These are phyloP conservation scores for Raddia guianensis DNA, from an alignment of 176 grass and related monocot genomes.

Conservation along the genomic window DNA sequence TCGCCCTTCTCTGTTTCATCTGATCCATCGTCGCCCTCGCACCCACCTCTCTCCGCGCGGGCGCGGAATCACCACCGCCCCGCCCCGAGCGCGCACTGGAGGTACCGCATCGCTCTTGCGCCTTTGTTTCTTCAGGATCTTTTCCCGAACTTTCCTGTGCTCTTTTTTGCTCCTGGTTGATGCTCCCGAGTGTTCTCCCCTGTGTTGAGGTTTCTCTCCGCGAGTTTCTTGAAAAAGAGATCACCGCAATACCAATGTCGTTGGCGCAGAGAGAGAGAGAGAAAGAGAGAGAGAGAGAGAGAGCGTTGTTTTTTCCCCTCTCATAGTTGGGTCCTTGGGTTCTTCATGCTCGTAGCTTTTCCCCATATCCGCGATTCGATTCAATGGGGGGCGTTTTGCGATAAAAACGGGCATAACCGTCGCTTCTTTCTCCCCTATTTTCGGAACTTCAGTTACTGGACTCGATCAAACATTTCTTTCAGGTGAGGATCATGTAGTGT, in stretches of 20 bases:
- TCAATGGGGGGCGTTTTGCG: background rate
- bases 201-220: background rate
- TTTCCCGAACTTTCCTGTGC: background rate
- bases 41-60: background rate
- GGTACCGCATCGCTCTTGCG: slow-evolving; percentile 24
- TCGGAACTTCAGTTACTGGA: slow-evolving; percentile 29
- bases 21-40: background rate
- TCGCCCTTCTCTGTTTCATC: too few species aligned
- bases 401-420: background rate
- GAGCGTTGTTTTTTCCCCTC: background rate
- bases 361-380: background rate
- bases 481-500: background rate
- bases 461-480: slow-evolving; percentile 13
- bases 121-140: background rate
- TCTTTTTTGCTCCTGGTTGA: background rate
- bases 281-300: background rate
- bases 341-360: background rate
- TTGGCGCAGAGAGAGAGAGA: background rate
- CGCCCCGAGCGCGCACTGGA: background rate
- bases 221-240: background rate
- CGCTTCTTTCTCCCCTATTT: background rate
- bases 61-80: background rate
- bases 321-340: background rate
- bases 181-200: slow-evolving; percentile 1
- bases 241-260: background rate